phyloP scores from a whole-genome alignment of 208 protist genomes.

The Wallacemonas sp. region DNA sequence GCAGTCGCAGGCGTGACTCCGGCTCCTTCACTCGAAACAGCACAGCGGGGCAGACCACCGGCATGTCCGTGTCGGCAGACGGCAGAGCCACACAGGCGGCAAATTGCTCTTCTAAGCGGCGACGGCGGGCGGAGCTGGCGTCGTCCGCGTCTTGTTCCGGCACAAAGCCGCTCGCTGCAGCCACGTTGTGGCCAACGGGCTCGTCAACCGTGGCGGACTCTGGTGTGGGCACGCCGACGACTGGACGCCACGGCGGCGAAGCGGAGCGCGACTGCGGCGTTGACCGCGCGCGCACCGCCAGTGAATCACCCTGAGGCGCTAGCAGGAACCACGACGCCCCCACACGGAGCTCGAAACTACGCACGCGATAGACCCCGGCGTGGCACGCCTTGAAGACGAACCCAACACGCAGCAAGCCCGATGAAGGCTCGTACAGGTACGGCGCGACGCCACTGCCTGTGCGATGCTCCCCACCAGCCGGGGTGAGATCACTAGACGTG shows the following conservation, averaged over 20 bases:
- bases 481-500: neutral
- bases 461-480: neutral
- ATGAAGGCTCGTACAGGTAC: constrained; percentile 29
- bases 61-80: neutral
- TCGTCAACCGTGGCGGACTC: neutral
- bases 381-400: constrained; percentile 62
- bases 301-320: too few relatives aligned
- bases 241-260: neutral
- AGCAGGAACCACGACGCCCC: constrained; percentile 32
- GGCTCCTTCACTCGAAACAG: constrained; percentile 52
- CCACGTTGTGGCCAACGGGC: too few relatives aligned
- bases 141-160: neutral
- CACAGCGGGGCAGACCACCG: constrained; percentile 3
- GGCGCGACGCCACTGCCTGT: neutral
- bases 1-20: constrained; percentile 45
- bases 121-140: neutral
- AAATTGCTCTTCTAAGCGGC: neutral
- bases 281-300: too few relatives aligned
- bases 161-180: too few relatives aligned
- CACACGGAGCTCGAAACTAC: constrained; percentile 39
- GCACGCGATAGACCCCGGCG: constrained; percentile 60
- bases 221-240: constrained; percentile 4
- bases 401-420: constrained; percentile 19
- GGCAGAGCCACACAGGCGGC: neutral
- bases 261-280: too few relatives aligned